Base-by-base conservation (phyloP, 83 land plant genomes). In the Thuja plicata region DNA sequence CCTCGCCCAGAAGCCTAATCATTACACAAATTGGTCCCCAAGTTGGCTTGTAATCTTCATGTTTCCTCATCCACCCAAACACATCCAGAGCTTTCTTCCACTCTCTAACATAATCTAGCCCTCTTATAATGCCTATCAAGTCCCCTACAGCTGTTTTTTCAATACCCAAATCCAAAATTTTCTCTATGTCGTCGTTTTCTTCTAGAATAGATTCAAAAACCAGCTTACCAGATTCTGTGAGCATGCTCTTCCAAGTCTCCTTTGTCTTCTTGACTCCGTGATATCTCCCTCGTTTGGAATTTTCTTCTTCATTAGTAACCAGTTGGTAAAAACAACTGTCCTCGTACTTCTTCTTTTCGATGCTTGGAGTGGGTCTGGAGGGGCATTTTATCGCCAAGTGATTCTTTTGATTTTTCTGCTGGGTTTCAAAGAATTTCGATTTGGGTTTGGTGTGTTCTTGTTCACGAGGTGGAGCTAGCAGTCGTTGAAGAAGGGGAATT, bases 1-100 rank as follows among this genome's bases (percentile, higher is more conserved):
- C 92, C 16, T 90, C 89, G 11, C 99, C 99, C 5, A 98, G 90
- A 52, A 98, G 86, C 78, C 89, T 88, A 71, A 94, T 81, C 87
- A 95, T 82, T n/a, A 93, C 94, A 50, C 96, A 93, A 86, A 94
- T 62, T n/a, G 92, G 84, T 30, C 89, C 86, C 6, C 94, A 91
- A 34, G 84, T 86, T 45, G 93, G 88, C 34, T 70, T 89, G 41
- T 79, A 87, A 19, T 89, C 88, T 45, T 78, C 82, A 5, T 91
- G 87, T 62, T 62, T 85, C 88, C 90, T 89, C 88, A 95, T 84
- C 96, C 96, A 96, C 5, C 94, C 91, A 87, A 97, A 94, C 11
- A 95, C 91, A 48, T 88, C 50, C 62, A 97, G 71, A 4, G 95
- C 97, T 86, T 86, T 86, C 35, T 89, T 87, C 93, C 90, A 90